These are phyloP conservation scores for Hordeum marinum DNA, from an alignment of 176 grass and related monocot genomes.

Conservation along the genomic window DNA sequence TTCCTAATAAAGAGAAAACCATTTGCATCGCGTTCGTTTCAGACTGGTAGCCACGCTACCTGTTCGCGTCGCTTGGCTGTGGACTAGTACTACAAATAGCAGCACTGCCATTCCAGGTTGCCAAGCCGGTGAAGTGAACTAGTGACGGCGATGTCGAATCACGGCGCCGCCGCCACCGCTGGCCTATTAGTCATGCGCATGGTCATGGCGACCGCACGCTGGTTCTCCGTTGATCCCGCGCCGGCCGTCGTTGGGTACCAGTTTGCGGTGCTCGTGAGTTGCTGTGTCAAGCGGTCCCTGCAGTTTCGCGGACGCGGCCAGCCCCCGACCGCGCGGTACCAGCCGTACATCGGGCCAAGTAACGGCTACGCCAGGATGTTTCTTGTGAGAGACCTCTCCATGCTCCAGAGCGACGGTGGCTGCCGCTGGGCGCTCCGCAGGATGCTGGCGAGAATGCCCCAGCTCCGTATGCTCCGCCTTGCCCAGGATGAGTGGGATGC, in stretches of 20 bases:
- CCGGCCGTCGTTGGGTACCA: background rate
- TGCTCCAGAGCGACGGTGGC: background rate
- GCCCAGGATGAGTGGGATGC: background rate
- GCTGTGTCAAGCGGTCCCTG: background rate
- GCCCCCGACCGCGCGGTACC: background rate
- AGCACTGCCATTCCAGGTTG: no score
- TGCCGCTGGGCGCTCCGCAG: background rate
- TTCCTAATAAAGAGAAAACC: no score
- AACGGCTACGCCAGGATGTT: background rate
- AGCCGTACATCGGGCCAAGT: no score
- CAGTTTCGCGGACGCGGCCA: background rate
- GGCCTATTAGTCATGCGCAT: background rate
- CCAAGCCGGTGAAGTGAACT: no score
- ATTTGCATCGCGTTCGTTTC: no score
- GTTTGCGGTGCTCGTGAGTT: background rate
- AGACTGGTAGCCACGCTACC: no score
- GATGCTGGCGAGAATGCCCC: background rate
- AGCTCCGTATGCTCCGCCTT: background rate
- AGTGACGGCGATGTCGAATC: no score
- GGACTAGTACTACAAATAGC: no score
- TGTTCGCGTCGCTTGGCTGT: no score
- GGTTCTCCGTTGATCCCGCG: background rate
- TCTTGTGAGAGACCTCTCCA: background rate
- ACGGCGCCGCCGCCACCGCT: no score
- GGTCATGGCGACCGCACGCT: background rate